These are phyloP conservation scores for Aspergillus felis DNA, from an alignment of 2,329 filamentous ascomycete genomes.

Conservation along the genomic window DNA sequence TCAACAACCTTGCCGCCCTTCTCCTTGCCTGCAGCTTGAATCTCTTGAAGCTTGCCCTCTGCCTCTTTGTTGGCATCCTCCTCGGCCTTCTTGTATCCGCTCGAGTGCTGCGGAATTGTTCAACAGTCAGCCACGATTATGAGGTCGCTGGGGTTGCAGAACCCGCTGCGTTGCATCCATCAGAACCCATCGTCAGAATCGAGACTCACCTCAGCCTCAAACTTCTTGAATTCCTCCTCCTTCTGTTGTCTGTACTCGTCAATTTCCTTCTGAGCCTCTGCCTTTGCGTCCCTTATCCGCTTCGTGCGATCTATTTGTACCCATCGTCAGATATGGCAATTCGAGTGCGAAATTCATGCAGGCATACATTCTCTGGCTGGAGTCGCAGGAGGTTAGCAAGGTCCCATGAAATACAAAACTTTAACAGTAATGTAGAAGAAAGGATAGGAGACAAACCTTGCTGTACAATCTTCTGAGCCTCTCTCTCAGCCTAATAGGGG, in stretches of 20 bases:
- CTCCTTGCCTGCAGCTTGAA: constrained; percentile 75
- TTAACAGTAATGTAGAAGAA: not conserved
- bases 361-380: constrained; percentile 79
- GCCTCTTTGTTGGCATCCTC: constrained; percentile 76
- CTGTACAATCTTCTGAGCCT: constrained; percentile 98
- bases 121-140: not conserved
- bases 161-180: not conserved
- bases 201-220: constrained; percentile 68
- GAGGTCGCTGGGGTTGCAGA: not conserved
- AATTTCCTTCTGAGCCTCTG: constrained; percentile 97
- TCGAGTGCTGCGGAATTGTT: constrained; percentile 65
- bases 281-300: constrained; percentile 91
- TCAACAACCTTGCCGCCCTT: constrained; percentile 74
- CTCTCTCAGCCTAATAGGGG: constrained; percentile 75
- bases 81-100: constrained; percentile 81
- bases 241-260: constrained; percentile 85
- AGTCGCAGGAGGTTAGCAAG: constrained; percentile 23
- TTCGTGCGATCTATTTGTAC: constrained; percentile 74
- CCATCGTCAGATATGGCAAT: constrained; percentile 13
- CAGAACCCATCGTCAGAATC: not conserved
- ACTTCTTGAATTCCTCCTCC: constrained; percentile 92
- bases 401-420: not conserved
- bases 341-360: constrained; percentile 3
- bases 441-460: constrained; percentile 60
- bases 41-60: constrained; percentile 75